Base-by-base conservation (phyloP, 306 rosid genomes). In the Canavalia gladiata region DNA sequence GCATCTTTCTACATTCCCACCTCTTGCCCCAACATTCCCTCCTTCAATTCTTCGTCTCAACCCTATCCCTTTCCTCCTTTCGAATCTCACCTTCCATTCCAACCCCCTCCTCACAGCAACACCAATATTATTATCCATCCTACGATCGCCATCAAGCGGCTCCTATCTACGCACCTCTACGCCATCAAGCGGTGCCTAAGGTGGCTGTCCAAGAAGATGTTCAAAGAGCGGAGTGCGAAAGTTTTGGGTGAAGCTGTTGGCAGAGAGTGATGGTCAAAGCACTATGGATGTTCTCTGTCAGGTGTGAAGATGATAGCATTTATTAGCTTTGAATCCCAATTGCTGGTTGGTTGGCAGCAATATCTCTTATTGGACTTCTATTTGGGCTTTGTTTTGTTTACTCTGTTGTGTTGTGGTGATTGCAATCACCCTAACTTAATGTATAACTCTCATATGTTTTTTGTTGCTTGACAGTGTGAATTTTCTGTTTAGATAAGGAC, bases 211-310 rank as follows among this genome's bases (percentile, higher is more conserved):
- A 87, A 33, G 90, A 91, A 62, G 94, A 91, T 59, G 89, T 50
- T 18, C 25, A 25, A 91, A 84, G 72, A 63, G 87, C 45, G 97
- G 92, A 34, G 97, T 90, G 55, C 95, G 87, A 18, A 95, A 95
- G 81, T 92, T 95, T 76, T 88, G 98, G 13, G 97, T 95, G 82
- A 95, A 95, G 90, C 87, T 95, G 13, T 84, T 95, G 90, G 91
- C 98, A 1, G 98, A 95, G 84, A 86, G 94, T 76, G 94, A 91
- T 62, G 98, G 95, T 28, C 97, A 92, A 88, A 87, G 84, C 72
- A 83, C 92, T 37, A 81, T 84, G 97, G 98, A 95, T 86, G 97
- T 95, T 74, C 94, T 92, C 60, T 95, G 94, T 79, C 94, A 95
- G 98, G 98, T 95, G 80, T 80, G 84, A 10, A 49, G 30, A 18